Base-by-base conservation (phyloP, 2,329 filamentous ascomycete genomes). In the Dothiorella sarmentorum region DNA sequence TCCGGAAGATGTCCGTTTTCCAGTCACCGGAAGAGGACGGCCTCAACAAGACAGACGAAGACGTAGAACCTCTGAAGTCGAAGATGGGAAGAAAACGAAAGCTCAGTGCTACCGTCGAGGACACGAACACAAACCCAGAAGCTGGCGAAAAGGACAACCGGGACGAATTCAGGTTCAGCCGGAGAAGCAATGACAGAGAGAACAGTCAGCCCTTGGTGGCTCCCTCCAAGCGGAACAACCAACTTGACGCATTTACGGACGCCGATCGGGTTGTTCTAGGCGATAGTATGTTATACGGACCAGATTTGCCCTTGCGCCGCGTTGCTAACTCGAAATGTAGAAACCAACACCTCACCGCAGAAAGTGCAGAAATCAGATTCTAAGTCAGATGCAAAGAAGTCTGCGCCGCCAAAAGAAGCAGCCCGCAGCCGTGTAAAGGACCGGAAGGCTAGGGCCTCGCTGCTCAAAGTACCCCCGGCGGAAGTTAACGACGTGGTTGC, bases 71-170 rank as follows among this genome's bases (percentile, higher is more conserved):
- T 26, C 70, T 69, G 58, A 47, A 69, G 4, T 64, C 75, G 3
- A 76, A 77, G 52, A 76, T 76, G 51, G 80, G 80, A 17, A 76
- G 80, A 22, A 85, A 85, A 70, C 76, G 83, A 49, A 85, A 85
- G 66, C 77, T 85, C 53, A 80, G 75, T 58, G 76, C 68, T 7
- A 63, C 63, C 1, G 63, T 61, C 15, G 67, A 69, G 42, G 47
- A 56, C 10, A 24, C 62, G 35, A 64, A 67, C 17, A 35, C 62
- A 33, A 64, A 67, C 17, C 33, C 26, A 40, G 53, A 61, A 18
- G 31, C 24, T 17, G 40, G 27, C 22, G 49, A 55, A 9, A 37
- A 40, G 20, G 57, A 53, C 40, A 29, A 38, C 40, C 47, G 63
- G 6, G 78, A 78, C 18, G 70, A 75, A 26, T 81, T 82, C 65